Base-by-base conservation (phyloP, 1,284 basidiomycete species). In the Pisolithus thermaeus region DNA sequence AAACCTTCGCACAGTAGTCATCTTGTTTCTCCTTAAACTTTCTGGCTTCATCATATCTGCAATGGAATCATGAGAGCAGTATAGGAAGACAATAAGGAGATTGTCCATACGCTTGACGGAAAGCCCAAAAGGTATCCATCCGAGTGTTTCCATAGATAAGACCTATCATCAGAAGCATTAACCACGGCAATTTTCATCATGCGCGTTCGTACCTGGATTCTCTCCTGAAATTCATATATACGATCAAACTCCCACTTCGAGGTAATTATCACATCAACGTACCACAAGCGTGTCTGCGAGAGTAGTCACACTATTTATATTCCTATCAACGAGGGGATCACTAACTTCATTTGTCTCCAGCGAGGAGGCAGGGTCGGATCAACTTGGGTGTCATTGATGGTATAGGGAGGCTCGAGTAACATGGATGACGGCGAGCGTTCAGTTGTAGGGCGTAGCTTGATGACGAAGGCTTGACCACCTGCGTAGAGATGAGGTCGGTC, bases 21-120 rank as follows among this genome's bases (percentile, higher is more conserved):
- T 94, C 90, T 62, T 96, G 92, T 51, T 73, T 70, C 27, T 80
- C 73, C 65, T 87, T 90, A 56, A 95, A 75, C 62, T 82, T 73
- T 18, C 81, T 78, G 3, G 92, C 92, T 37, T 81, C 81, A 47
- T 85, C 76, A 62, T 94, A 94, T 37, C 64, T 66, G 25, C 30
- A 7, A 45, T 32, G 41, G 3, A 7, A 35, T 5, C 47, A 58
- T 28, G 60, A 22, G 40, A 49, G 47, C 35, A 22, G 42, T 40
- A 8, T 22, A 12, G 5, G 7, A 28, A 11, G 16, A 22, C 3
- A 30, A 8, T 43, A 16, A 49, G 27, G 40, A 18, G 3, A n/a
- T 7, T n/a, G 53, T 43, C 27, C 66, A 54, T 55, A 70, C 66
- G 68, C 68, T 56, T 73, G 58, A 35, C 83, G 72, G 63, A 81